phyloP scores from a whole-genome alignment of 345 rosid genomes.

The Cardamine chenopodiifolia region DNA sequence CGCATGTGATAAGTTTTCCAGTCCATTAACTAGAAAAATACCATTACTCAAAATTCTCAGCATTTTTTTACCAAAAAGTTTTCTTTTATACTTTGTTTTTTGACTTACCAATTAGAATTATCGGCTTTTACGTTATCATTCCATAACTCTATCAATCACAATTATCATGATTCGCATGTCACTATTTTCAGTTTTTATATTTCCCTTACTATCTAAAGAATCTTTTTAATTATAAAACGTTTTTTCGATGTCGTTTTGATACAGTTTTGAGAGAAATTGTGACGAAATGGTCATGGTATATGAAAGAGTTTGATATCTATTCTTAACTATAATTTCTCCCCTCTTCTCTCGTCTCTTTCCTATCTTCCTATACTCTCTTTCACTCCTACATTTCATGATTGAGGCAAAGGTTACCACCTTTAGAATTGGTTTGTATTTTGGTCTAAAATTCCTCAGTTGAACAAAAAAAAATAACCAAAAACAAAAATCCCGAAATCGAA shows the following conservation, averaged over 20 bases:
- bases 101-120: neutral
- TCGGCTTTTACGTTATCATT: neutral
- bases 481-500: neutral
- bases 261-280: neutral
- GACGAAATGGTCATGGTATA: neutral
- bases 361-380: neutral
- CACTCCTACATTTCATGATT: neutral
- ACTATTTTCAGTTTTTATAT: neutral
- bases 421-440: neutral
- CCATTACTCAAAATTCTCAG: neutral
- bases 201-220: neutral
- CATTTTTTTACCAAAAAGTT: neutral
- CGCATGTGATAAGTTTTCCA: neutral
- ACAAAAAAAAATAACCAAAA: no score
- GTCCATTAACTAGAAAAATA: neutral
- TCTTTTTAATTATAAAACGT: neutral
- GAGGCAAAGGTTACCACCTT: no score
- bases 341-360: neutral
- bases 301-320: neutral
- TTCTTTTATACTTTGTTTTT: no score
- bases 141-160: neutral
- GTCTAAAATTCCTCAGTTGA: neutral
- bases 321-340: neutral
- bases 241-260: neutral
- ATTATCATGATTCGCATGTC: neutral